Conservation (phyloP, 768 basidiomycete genomes). For the Coprinopsis sp. region DNA sequence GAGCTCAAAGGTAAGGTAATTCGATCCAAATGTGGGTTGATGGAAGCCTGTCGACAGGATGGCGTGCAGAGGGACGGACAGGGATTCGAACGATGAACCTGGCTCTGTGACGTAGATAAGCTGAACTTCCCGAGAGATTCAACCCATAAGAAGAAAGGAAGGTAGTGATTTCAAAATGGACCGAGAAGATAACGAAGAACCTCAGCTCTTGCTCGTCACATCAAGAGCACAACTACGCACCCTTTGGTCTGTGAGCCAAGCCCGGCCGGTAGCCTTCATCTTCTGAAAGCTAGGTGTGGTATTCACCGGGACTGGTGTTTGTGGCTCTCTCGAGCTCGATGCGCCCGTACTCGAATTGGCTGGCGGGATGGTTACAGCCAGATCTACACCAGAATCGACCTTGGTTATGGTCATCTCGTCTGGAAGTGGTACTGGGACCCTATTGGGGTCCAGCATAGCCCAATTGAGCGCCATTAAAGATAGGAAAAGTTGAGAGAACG, state of each 20-base stretch:
- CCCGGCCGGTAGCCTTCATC: conserved; percentile 52
- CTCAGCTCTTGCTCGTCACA: neutral
- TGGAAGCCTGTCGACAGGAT: conserved; percentile 69
- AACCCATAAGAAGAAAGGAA: neutral
- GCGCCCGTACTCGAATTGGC: neutral
- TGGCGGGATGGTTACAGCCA: conserved; percentile 50
- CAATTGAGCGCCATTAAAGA: conserved; percentile 88
- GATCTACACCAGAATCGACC: conserved; percentile 54
- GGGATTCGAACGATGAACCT: conserved; percentile 36
- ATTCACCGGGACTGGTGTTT: conserved; percentile 38
- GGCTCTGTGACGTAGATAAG: conserved; percentile 54
- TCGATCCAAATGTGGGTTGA: conserved; percentile 68
- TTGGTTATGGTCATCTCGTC: conserved; percentile 56
- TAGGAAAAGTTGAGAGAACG: too few species aligned
- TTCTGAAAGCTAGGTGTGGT: conserved; percentile 45
- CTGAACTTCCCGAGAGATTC: conserved; percentile 29
- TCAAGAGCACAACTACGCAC: conserved; percentile 35
- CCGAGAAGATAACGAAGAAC: neutral
- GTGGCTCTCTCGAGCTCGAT: neutral
- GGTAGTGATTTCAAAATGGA: neutral
- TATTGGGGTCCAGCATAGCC: conserved; percentile 58
- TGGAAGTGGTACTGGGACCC: conserved; percentile 59
- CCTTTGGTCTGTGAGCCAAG: conserved; percentile 69
- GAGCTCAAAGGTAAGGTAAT: conserved; percentile 63
- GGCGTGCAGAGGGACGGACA: conserved; percentile 57